Percentiles rank a stretch among this genome's conserved stretches.
These are phyloP conservation scores for Rheum nobile DNA, from an alignment of 148 eudicot species.

Conservation along the genomic window DNA sequence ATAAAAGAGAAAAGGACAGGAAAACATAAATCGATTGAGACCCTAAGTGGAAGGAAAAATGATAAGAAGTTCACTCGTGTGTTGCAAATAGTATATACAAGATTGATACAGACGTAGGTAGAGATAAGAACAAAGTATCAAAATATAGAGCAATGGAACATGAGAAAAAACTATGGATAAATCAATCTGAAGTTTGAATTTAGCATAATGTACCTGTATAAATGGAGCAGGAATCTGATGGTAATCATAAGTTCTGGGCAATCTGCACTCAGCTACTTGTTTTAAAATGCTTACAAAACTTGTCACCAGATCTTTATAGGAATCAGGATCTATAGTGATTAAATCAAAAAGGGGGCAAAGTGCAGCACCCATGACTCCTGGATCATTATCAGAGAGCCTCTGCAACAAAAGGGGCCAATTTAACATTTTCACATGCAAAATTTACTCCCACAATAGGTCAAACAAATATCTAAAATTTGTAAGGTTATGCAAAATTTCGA, in stretches of 20 bases:
- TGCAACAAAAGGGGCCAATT: constrained; percentile 27
- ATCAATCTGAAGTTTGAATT: not conserved
- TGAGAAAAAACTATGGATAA: not conserved
- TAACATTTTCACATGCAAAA: not conserved
- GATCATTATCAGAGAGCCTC: constrained; percentile 94
- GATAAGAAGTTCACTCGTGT: not conserved
- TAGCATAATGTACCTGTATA: constrained; percentile 52
- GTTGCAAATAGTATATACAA: not conserved
- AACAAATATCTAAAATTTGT: not conserved
- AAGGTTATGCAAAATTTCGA: not conserved
- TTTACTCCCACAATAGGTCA: not conserved
- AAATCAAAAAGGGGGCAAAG: constrained; percentile 90
- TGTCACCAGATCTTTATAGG: constrained; percentile 75
- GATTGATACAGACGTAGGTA: not conserved
- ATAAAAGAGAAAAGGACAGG: not conserved
- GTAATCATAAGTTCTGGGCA: constrained; percentile 93
- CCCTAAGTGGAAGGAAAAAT: not conserved
- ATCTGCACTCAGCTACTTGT: constrained; percentile 91
- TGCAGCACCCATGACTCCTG: constrained; percentile 95
- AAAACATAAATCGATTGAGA: not conserved
- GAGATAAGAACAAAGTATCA: not conserved
- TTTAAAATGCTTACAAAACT: constrained; percentile 92
- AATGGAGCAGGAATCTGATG: constrained; percentile 99
- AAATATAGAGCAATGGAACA: not conserved
- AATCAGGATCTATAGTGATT: constrained; percentile 50